Percentiles rank a stretch among this genome's conserved stretches.
Evolutionary conservation across 202 grass and related monocot species (phyloP).

Genomic region (Zizania palustris): DNA sequence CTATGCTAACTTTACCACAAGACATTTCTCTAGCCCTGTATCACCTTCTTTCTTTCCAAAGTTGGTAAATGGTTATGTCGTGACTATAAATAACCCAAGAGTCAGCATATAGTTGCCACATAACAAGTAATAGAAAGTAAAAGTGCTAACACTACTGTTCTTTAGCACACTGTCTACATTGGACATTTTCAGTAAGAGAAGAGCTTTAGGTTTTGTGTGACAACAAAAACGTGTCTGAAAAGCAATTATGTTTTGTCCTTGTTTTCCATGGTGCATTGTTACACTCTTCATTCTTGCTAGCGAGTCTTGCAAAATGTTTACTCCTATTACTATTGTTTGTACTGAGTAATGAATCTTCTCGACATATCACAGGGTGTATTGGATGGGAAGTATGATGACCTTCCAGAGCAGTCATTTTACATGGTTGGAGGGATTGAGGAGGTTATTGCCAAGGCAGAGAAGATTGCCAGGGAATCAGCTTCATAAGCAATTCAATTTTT

Average conservation of each 20-base stretch:
- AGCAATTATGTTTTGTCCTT: not conserved
- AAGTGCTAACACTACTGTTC: not conserved
- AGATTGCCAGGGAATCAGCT: slow-evolving; percentile 85
- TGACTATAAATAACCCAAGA: not conserved
- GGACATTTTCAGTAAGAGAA: not conserved
- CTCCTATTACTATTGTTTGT: not conserved
- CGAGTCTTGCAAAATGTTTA: not conserved
- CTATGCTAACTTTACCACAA: not conserved
- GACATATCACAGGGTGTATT: slow-evolving; percentile 63
- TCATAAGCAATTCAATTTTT: slow-evolving; percentile 49
- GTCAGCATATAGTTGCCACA: not conserved
- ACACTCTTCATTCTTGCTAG: too few species aligned
- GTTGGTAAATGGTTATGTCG: not conserved
- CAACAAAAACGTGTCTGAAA: not conserved
- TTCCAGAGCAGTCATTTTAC: slow-evolving; percentile 87
- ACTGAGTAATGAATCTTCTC: slow-evolving; percentile 20
- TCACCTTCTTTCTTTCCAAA: not conserved
- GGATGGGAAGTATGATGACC: slow-evolving; percentile 91
- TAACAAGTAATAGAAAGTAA: not conserved
- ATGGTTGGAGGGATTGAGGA: slow-evolving; percentile 96
- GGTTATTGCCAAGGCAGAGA: slow-evolving; percentile 90
- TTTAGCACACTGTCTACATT: not conserved
- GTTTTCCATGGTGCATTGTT: not conserved
- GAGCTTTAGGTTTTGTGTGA: not conserved
- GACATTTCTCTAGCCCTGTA: not conserved